Conservation (phyloP, 1,139 yeast genomes). For the Nakaseomyces sp. region DNA sequence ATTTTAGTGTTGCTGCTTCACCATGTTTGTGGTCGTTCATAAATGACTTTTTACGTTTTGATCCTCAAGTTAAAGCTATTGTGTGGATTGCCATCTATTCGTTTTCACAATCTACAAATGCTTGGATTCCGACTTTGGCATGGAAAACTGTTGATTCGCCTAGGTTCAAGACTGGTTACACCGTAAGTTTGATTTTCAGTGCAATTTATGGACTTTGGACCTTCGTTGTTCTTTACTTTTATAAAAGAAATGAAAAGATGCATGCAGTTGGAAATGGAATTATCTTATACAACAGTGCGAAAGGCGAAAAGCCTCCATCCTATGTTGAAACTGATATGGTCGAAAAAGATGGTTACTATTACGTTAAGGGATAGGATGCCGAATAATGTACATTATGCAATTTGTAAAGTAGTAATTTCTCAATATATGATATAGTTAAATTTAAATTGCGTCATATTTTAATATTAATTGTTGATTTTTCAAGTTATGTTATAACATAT, state of each 20-base stretch:
- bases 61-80: conserved; percentile 34
- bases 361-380: conserved; percentile 17
- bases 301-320: conserved; percentile 28
- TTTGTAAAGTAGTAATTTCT: neutral
- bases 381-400: neutral
- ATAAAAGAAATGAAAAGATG: conserved; percentile 49
- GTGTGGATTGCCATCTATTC: conserved; percentile 34
- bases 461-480: no score
- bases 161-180: conserved; percentile 42
- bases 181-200: conserved; percentile 45
- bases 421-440: no score
- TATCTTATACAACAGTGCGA: conserved; percentile 29
- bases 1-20: conserved; percentile 32
- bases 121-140: conserved; percentile 36
- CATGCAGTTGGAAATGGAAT: conserved; percentile 50
- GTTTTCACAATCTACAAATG: conserved; percentile 32
- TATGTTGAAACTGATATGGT: conserved; percentile 25
- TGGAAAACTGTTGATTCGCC: conserved; percentile 54
- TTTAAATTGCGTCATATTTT: no score
- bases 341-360: conserved; percentile 26
- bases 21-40: conserved; percentile 34
- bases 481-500: no score
- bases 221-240: conserved; percentile 46
- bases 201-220: conserved; percentile 48
- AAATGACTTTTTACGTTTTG: conserved; percentile 33